Evolutionary conservation across 139 green algal genomes (phyloP).

Genomic region (Picocystis salinarum): DNA sequence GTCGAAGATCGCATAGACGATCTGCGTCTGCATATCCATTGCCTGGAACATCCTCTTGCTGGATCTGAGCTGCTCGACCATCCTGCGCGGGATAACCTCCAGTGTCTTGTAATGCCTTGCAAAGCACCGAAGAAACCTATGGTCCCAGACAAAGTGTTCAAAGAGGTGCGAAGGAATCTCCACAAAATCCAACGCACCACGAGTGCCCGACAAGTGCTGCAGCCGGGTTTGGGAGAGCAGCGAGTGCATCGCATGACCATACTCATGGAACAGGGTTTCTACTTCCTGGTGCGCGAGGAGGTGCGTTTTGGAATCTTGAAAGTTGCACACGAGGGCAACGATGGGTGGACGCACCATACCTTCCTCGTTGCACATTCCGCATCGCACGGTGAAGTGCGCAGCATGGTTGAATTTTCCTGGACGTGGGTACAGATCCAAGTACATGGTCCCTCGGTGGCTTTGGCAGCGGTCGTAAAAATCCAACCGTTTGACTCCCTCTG

Average conservation of each 20-base stretch:
- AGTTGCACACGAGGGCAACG: conserved; percentile 52
- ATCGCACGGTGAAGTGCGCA: conserved; percentile 69
- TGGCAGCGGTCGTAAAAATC: too few species aligned
- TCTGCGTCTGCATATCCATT: too few species aligned
- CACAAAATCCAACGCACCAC: conserved; percentile 62
- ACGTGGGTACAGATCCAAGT: conserved; percentile 21
- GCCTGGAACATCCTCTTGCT: too few species aligned
- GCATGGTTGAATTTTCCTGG: conserved; percentile 45
- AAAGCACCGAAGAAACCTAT: conserved; percentile 6
- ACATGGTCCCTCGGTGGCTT: too few species aligned
- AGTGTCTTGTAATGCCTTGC: too few species aligned
- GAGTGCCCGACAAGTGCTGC: conserved; percentile 68
- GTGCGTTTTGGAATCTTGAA: conserved; percentile 7
- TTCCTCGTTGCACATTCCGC: conserved; percentile 15
- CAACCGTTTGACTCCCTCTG: too few species aligned
- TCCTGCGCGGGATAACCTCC: too few species aligned
- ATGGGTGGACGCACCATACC: conserved; percentile 17
- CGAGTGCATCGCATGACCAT: conserved; percentile 73
- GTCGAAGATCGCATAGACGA: too few species aligned
- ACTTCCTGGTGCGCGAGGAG: conserved; percentile 23
- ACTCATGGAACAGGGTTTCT: conserved; percentile 71
- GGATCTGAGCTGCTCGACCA: too few species aligned
- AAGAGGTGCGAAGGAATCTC: conserved; percentile 73
- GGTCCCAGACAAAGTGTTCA: conserved; percentile 27
- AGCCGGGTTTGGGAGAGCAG: conserved; percentile 54